Conservation (phyloP, 2,329 filamentous ascomycete genomes). For the Teratosphaeria epicoccoides region DNA sequence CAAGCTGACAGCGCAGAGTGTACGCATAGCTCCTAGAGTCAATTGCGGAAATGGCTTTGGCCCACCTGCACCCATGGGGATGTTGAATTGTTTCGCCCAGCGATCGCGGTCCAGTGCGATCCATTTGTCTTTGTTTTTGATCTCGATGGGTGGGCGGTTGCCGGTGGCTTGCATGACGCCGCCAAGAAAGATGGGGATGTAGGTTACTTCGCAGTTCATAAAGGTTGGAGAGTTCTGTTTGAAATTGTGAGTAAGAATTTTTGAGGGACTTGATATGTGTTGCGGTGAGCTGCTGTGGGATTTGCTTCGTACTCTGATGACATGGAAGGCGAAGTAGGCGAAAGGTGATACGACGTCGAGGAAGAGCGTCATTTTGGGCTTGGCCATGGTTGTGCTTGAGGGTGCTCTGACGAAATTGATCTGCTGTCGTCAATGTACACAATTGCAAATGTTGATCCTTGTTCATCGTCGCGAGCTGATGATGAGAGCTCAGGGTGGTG, state of each 20-base stretch:
- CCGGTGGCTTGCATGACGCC: slow-evolving; percentile 48
- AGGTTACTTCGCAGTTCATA: slow-evolving; percentile 43
- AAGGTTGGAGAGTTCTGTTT: slow-evolving; percentile 46
- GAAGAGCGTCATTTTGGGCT: slow-evolving; percentile 45
- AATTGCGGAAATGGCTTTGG: slow-evolving; percentile 45
- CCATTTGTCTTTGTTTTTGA: slow-evolving; percentile 53
- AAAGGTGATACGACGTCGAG: slow-evolving; percentile 52
- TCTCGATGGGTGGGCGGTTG: slow-evolving; percentile 44
- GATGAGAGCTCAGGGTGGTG: neutral
- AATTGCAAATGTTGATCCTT: no score
- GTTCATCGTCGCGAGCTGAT: no score
- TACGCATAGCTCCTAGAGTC: slow-evolving; percentile 43
- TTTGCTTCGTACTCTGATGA: slow-evolving; percentile 18
- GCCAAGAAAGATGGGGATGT: slow-evolving; percentile 49
- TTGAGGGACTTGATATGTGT: neutral
- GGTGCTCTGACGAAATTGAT: no score
- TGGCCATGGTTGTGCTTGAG: slow-evolving; percentile 28
- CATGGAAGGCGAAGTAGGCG: slow-evolving; percentile 48
- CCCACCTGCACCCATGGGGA: slow-evolving; percentile 38
- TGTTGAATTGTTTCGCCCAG: slow-evolving; percentile 43
- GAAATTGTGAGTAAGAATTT: neutral
- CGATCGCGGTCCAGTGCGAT: slow-evolving; percentile 43
- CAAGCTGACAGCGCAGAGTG: slow-evolving; percentile 39
- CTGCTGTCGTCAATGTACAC: neutral
- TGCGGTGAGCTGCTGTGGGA: neutral